A percentile compares a stretch with the other conserved stretches of the same genome.
Evolutionary conservation across 495 filamentous ascomycete species (phyloP).

Genomic region (Aspergillus incahuasiensis): DNA sequence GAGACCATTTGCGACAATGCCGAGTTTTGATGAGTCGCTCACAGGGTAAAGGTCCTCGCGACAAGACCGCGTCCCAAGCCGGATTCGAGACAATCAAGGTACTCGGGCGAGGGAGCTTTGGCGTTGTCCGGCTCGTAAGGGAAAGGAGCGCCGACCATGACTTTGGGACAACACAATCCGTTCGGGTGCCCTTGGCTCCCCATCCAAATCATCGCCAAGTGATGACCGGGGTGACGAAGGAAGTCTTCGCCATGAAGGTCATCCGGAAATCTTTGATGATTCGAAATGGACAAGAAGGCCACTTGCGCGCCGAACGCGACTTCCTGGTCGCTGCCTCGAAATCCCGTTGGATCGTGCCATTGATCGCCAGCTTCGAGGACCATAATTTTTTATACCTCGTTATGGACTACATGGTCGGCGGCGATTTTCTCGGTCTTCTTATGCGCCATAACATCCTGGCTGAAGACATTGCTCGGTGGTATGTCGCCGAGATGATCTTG

Average conservation of each 20-base stretch:
- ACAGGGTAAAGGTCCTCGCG: conserved; percentile 26
- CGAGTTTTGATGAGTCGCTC: conserved; percentile 63
- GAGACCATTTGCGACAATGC: conserved; percentile 67
- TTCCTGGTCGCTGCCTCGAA: conserved; percentile 81
- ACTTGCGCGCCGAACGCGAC: conserved; percentile 85
- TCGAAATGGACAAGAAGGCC: conserved; percentile 82
- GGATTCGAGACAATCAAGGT: conserved; percentile 77
- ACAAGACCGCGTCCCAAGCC: conserved; percentile 46
- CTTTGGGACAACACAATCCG: neutral
- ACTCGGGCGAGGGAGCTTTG: conserved; percentile 96
- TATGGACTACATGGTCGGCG: conserved; percentile 97
- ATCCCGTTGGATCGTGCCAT: conserved; percentile 81
- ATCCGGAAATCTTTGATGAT: conserved; percentile 92
- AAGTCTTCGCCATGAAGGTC: conserved; percentile 92
- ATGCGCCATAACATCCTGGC: conserved; percentile 75
- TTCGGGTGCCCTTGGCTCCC: conserved; percentile 17
- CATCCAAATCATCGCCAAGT: conserved; percentile 22
- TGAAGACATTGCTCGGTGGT: conserved; percentile 76
- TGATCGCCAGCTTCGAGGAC: conserved; percentile 89
- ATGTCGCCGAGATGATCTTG: conserved; percentile 90
- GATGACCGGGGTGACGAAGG: conserved; percentile 38
- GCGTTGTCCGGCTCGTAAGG: conserved; percentile 78
- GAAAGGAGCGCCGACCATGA: conserved; percentile 43
- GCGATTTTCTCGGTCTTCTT: conserved; percentile 82
- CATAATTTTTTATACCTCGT: conserved; percentile 77